Evolutionary conservation across 2,329 filamentous ascomycete species (phyloP), one percentile per base, ranked within the genome.

Genomic region (Dothidotthia symphoricarpi): DNA sequence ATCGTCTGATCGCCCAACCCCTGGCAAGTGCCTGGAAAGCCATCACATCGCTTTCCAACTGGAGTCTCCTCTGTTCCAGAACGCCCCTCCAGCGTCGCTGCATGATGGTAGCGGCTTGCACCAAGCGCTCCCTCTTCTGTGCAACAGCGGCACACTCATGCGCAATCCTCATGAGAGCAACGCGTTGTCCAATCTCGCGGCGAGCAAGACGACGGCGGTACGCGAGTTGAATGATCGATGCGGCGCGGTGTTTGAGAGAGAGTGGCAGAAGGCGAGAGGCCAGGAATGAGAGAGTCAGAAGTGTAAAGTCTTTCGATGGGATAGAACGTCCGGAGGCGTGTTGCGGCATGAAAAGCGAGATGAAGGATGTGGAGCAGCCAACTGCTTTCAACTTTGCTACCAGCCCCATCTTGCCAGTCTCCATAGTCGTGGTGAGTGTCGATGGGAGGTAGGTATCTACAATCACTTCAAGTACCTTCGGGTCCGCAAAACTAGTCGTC

Each of bases 281-380:
- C 5, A 83, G 71, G 56, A 82, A 82, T 3, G 78, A 71, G 6
- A 83, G 72, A 3, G 75, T 72, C 2, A 76, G 73, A 16, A 81
- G 57, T 0, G 76, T 78, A 45, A 79, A 81, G 48, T 76, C 72
- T 16, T 67, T 66, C 39, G 75, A 73, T 10, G 78, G 76, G 16
- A 81, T 71, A 16, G 68, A 64, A 4, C 47, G 51, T 12, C 51
- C 32, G 5, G 47, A 42, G 7, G 33, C 39, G 14, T 58, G 56
- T 7, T 50, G 45, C 4, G 57, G 43, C 6, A 55, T 52, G 45
- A 75, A 72, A 35, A 74, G 70, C 34, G 59, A 59, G 51, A 66
- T 61, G 68, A 76, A 78, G 19, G 60, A 62, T 10, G 56, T 44
- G 16, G 62, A 70, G 54, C 70, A 74, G 36, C 70, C 69, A 2